Evolutionary conservation across 1,284 basidiomycete species (phyloP), one percentile per base, ranked within the genome.

Genomic region (Papiliotrema terrestris): DNA sequence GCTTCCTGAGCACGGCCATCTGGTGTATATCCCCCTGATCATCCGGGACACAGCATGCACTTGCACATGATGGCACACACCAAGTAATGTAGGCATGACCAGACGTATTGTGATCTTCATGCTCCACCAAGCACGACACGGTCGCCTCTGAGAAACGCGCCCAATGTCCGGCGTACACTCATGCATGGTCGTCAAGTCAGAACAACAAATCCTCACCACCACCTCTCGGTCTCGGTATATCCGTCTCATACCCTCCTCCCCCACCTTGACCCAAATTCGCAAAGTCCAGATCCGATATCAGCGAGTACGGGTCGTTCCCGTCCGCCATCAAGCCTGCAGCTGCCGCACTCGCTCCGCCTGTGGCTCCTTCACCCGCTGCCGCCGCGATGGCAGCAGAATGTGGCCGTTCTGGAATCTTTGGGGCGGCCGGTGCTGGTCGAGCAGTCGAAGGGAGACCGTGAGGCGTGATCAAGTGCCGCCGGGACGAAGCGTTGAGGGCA

Each of bases 401-500:
- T 29, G 45, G 60, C 26, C 44, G 58, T 20, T 55, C 45, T 23
- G 62, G 61, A 14, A 62, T 58, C 25, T 53, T 56, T 17, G 55
- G 55, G n/a, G 54, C 54, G 29, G 29, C 5, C 23, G 42, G 44
- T 35, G 22, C 52, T 20, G 43, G 56, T 14, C 42, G 62, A 45
- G n/a, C 57, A 46, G 26, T 43, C 26, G 49, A 35, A 25, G 51
- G 37, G 19, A 22, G 38, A 26, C 23, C 55, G 32, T 38, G 29
- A 4, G 43, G 65, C 37, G 32, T 61, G 55, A 75, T 68, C 14
- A 77, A 68, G 52, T 77, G 76, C 41, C 76, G 63, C n/a, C 67
- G 59, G n/a, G 77, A 76, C 1, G 71, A 73, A 3, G 71, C 57
- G 61, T 78, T 76, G 38, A 76, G 59, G 0, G 75, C 75, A 0